A percentile compares a stretch with the other conserved stretches of the same genome.
These are phyloP conservation scores for Silene conica DNA, from an alignment of 148 eudicot species.

Conservation along the genomic window DNA sequence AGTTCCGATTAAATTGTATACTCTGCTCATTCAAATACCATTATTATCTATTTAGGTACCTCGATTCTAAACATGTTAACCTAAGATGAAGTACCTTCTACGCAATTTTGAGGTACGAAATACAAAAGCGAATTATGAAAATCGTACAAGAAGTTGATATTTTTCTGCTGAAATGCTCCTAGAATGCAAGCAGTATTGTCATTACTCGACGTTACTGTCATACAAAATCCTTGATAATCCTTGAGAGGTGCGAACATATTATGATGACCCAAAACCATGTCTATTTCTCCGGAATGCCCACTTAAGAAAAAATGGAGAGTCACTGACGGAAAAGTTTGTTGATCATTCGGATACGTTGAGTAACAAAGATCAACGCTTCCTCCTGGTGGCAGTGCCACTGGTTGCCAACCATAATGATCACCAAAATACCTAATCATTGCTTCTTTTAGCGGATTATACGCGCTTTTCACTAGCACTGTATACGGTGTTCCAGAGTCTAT, in stretches of 20 bases:
- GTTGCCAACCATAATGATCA: not conserved
- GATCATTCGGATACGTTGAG: not conserved
- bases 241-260: not conserved
- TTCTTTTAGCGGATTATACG: not conserved
- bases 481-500: slow-evolving; percentile 20
- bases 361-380: not conserved
- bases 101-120: slow-evolving; percentile 10
- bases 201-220: not conserved
- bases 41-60: too few species aligned
- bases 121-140: not conserved
- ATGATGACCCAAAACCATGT: slow-evolving; percentile 5
- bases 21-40: too few species aligned
- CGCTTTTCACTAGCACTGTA: not conserved
- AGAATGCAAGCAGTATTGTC: slow-evolving; percentile 10
- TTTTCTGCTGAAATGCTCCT: slow-evolving; percentile 17
- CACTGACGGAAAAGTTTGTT: not conserved
- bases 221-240: slow-evolving; percentile 7
- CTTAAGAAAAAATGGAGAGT: not conserved
- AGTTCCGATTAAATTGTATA: too few species aligned
- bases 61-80: too few species aligned
- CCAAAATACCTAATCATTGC: not conserved
- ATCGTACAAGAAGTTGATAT: slow-evolving; percentile 7
- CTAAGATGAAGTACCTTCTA: too few species aligned
- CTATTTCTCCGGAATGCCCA: not conserved
- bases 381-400: not conserved